A percentile compares a stretch with the other conserved stretches of the same genome.
phyloP scores from a whole-genome alignment of 257 asterid species.

The Paulownia fortunei region DNA sequence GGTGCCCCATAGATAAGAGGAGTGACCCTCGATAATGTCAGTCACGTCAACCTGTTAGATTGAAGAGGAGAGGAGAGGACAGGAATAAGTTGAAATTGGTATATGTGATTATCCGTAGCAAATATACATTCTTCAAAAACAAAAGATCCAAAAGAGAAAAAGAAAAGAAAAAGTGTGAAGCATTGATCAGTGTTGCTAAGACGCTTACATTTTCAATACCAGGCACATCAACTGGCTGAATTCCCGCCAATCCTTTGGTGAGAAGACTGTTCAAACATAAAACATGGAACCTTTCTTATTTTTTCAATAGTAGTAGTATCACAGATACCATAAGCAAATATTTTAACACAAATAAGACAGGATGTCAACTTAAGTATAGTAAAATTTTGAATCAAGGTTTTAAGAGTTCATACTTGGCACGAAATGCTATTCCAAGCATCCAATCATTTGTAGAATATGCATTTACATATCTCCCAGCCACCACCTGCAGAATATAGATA shows the following conservation, averaged over 20 bases:
- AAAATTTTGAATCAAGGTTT: not conserved
- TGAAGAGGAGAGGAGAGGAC: not conserved
- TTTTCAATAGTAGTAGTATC: not conserved
- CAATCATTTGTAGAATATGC: constrained; percentile 85
- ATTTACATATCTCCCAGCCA: constrained; percentile 91
- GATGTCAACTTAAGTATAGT: constrained; percentile 6
- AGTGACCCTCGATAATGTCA: constrained; percentile 83
- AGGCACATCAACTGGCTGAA: constrained; percentile 83
- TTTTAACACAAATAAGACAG: not conserved
- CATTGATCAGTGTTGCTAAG: not conserved
- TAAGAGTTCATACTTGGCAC: constrained; percentile 71
- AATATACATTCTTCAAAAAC: not conserved
- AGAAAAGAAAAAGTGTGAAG: not conserved
- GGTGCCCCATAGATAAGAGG: constrained; percentile 84
- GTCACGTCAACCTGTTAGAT: constrained; percentile 81
- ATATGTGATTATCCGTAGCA: not conserved
- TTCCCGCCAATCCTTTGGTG: constrained; percentile 93
- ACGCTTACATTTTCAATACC: constrained; percentile 80
- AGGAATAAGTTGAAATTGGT: not conserved
- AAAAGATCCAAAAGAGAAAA: not conserved
- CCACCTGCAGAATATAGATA: constrained; percentile 62
- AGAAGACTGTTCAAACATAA: constrained; percentile 74
- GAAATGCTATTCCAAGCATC: constrained; percentile 97
- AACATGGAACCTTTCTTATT: not conserved
- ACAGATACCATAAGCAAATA: not conserved